These are phyloP conservation scores for Cyclotella choctawhatcheeana DNA, from an alignment of 108 stramenopile genomes.

Conservation along the genomic window DNA sequence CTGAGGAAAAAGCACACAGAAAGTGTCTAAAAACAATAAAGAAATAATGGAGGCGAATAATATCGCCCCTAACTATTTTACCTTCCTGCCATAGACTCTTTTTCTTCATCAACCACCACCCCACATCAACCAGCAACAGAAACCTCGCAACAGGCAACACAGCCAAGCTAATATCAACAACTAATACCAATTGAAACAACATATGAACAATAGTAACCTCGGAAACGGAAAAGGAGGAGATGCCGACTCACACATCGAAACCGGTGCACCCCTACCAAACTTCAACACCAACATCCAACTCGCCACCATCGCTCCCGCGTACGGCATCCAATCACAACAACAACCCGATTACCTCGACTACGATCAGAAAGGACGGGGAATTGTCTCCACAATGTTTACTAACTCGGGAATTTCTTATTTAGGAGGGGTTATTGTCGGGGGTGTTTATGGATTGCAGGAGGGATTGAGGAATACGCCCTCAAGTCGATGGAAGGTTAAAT, in stretches of 20 bases:
- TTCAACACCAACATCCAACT: constrained; percentile 68
- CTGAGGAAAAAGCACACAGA: too few relatives aligned
- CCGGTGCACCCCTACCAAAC: constrained; percentile 43
- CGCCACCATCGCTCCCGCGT: constrained; percentile 79
- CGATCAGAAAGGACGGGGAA: constrained; percentile 81
- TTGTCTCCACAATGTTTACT: constrained; percentile 86
- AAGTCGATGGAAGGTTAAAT: constrained; percentile 77
- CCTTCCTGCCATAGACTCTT: too few relatives aligned
- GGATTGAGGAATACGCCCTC: constrained; percentile 76
- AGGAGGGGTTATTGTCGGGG: constrained; percentile 76
- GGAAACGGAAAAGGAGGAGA: constrained; percentile 43
- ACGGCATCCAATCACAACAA: constrained; percentile 60
- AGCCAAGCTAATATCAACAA: too few relatives aligned
- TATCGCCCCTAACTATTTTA: not conserved
- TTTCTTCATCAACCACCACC: too few relatives aligned
- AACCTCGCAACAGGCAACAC: not conserved
- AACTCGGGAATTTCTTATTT: constrained; percentile 82
- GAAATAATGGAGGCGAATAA: too few relatives aligned
- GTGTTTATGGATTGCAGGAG: constrained; percentile 77
- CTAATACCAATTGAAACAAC: too few relatives aligned
- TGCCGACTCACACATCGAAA: constrained; percentile 3
- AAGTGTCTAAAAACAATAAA: too few relatives aligned
- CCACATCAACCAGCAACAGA: not conserved
- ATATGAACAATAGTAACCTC: constrained; percentile 28
- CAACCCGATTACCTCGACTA: constrained; percentile 89